A percentile compares a stretch with the other conserved stretches of the same genome.
Evolutionary conservation across 2,329 filamentous ascomycete species (phyloP).

Genomic region (Sclerotinia subarctica): DNA sequence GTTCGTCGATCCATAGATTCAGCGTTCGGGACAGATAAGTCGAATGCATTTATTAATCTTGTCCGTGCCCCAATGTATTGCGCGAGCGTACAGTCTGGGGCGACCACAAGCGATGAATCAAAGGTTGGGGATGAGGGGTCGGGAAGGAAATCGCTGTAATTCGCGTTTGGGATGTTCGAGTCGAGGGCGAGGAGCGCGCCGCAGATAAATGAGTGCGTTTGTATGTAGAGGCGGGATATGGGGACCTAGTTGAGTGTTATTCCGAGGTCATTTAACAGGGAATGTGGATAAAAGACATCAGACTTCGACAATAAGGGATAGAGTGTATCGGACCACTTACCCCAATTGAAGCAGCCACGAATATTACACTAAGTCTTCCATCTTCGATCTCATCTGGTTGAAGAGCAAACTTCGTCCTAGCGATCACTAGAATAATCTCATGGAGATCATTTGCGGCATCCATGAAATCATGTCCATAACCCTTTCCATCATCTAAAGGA

Average conservation of each 20-base stretch:
- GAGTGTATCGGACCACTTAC: conserved; percentile 18
- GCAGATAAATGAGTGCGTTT: conserved; percentile 33
- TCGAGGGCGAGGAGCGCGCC: conserved; percentile 38
- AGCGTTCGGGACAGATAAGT: conserved; percentile 34
- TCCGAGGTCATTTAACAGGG: neutral
- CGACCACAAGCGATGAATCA: conserved; percentile 29
- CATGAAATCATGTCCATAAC: conserved; percentile 36
- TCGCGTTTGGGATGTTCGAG: conserved; percentile 38
- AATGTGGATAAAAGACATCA: neutral
- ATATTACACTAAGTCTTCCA: conserved; percentile 29
- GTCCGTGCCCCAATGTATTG: conserved; percentile 35
- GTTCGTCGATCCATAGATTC: conserved; percentile 36
- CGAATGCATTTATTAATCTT: conserved; percentile 35
- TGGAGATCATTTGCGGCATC: conserved; percentile 36
- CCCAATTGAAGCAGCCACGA: conserved; percentile 38
- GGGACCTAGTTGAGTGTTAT: conserved; percentile 21
- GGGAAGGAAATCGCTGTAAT: conserved; percentile 35
- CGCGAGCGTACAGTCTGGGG: conserved; percentile 34
- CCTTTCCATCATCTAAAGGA: conserved; percentile 31
- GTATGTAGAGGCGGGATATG: conserved; percentile 37
- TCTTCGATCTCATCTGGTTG: conserved; percentile 10
- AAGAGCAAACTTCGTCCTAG: conserved; percentile 23
- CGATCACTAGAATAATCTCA: conserved; percentile 33
- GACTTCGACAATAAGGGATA: neutral
- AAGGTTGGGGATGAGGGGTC: conserved; percentile 35